Conservation (phyloP, 805 yeast species). For the Kodamaea leandrae region DNA sequence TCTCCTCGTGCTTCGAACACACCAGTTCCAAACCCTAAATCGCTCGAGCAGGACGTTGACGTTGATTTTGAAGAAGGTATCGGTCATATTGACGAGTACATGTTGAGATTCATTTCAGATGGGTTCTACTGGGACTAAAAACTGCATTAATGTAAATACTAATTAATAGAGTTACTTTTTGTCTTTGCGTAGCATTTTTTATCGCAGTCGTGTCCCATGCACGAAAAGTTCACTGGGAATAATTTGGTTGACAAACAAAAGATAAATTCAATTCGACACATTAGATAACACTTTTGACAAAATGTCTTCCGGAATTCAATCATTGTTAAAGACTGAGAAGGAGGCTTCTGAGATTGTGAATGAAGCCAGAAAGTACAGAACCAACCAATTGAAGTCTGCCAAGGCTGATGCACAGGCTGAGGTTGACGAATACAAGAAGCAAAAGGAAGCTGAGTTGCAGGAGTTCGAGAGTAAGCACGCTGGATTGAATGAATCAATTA, state of each 20-base stretch:
- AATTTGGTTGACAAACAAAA: conserved; percentile 1
- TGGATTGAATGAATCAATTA: conserved; percentile 73
- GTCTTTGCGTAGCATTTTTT: background rate
- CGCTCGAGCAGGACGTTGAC: conserved; percentile 21
- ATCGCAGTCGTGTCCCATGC: conserved; percentile 7
- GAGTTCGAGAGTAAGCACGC: conserved; percentile 69
- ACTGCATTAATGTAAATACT: background rate
- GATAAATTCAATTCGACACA: background rate
- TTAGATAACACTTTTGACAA: conserved; percentile 3
- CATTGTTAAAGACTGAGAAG: conserved; percentile 72
- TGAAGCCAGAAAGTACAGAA: conserved; percentile 87
- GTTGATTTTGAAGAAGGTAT: conserved; percentile 60
- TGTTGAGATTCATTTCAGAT: conserved; percentile 85
- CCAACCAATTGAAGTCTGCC: conserved; percentile 87
- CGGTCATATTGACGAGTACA: conserved; percentile 92
- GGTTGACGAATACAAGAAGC: conserved; percentile 77
- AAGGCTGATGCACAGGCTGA: conserved; percentile 90
- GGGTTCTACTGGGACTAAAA: conserved; percentile 51
- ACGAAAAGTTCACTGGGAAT: background rate
- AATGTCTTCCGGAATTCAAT: conserved; percentile 31
- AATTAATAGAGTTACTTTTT: background rate
- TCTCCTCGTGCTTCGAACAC: conserved; percentile 10
- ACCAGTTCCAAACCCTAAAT: conserved; percentile 10
- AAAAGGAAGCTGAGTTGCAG: conserved; percentile 80
- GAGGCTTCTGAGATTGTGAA: conserved; percentile 96